Evolutionary conservation across 306 rosid genomes (phyloP).

Genomic region (Castanospermum australe): DNA sequence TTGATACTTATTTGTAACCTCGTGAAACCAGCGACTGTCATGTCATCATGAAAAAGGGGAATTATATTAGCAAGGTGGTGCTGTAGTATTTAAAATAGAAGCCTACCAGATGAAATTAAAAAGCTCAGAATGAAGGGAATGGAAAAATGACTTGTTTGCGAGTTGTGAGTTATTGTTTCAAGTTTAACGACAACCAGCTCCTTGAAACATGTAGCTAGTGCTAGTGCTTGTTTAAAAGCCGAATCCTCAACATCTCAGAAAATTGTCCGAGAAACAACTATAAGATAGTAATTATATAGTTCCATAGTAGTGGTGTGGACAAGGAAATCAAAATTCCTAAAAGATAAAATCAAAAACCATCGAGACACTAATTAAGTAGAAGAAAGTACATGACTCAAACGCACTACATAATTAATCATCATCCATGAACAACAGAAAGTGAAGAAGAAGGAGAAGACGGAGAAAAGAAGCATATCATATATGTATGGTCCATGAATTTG

Average conservation of each 20-base stretch:
- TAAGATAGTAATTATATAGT: neutral
- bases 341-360: constrained; percentile 30
- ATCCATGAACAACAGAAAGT: constrained; percentile 4
- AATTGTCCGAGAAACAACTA: neutral
- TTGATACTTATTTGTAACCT: neutral
- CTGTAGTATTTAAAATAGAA: neutral
- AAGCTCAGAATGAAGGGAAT: constrained; percentile 19
- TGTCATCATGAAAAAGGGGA: neutral
- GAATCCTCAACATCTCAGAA: constrained; percentile 34
- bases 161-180: constrained; percentile 14
- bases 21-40: neutral
- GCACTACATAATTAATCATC: constrained; percentile 22
- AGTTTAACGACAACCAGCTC: constrained; percentile 9
- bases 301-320: constrained; percentile 23
- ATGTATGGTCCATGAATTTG: constrained; percentile 36
- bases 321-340: constrained; percentile 14
- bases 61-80: neutral
- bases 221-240: constrained; percentile 7
- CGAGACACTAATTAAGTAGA: constrained; percentile 23
- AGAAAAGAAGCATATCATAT: constrained; percentile 5
- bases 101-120: neutral
- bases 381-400: constrained; percentile 6
- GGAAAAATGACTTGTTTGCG: neutral
- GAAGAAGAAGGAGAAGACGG: neutral
- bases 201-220: constrained; percentile 27